A percentile compares a stretch with the other conserved stretches of the same genome.
phyloP scores from a whole-genome alignment of 2,329 filamentous ascomycete species.

The Thelonectria rubi region DNA sequence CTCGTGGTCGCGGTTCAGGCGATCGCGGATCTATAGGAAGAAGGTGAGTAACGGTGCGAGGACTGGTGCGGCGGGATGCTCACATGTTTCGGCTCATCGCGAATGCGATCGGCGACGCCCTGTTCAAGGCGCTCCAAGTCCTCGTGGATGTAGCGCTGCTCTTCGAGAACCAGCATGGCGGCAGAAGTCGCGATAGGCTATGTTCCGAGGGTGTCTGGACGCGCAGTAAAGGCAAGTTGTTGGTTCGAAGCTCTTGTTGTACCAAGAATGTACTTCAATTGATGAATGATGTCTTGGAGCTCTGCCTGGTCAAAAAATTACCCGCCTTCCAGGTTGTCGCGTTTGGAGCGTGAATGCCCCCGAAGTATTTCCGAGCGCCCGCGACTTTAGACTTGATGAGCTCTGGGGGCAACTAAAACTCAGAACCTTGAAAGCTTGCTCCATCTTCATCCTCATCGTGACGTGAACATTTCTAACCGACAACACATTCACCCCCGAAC shows the following conservation, averaged over 20 bases:
- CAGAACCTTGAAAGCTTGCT: conserved; percentile 43
- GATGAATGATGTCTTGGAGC: conserved; percentile 2
- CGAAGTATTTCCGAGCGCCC: conserved; percentile 45
- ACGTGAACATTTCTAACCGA: conserved; percentile 19
- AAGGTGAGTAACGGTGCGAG: conserved; percentile 29
- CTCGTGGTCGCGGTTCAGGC: conserved; percentile 91
- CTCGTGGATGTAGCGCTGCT: conserved; percentile 93
- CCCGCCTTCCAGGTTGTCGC: conserved; percentile 37
- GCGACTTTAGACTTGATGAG: conserved; percentile 11
- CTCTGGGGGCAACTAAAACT: conserved; percentile 6
- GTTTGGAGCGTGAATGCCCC: conserved; percentile 40
- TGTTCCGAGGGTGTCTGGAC: neutral
- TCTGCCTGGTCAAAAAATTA: conserved; percentile 36
- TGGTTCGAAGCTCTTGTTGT: conserved; percentile 5
- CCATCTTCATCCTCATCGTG: conserved; percentile 29
- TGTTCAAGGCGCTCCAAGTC: conserved; percentile 96
- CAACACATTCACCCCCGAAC: conserved; percentile 13
- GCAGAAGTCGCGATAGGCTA: neutral
- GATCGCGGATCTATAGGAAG: conserved; percentile 77
- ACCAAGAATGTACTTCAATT: neutral
- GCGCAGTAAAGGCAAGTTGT: neutral
- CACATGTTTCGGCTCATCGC: conserved; percentile 89
- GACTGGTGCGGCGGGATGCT: conserved; percentile 45
- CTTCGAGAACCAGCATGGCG: conserved; percentile 85
- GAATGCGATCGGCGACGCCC: conserved; percentile 87